phyloP scores from a whole-genome alignment of 257 asterid species.

The Solanum habrochaites region DNA sequence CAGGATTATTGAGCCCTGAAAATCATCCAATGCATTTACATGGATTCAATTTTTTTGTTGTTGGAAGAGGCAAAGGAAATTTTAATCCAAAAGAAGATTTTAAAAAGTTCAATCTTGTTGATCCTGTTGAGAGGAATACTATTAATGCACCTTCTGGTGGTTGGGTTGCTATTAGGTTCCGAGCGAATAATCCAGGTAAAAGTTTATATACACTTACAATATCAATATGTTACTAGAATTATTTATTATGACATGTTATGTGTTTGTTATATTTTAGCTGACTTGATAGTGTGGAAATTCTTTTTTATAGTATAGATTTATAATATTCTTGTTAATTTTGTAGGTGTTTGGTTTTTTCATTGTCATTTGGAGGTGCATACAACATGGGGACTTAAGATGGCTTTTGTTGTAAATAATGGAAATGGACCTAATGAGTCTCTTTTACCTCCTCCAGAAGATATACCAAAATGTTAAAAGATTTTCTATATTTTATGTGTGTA shows the following conservation, averaged over 20 bases:
- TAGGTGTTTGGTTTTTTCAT: slow-evolving; percentile 60
- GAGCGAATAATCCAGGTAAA: slow-evolving; percentile 54
- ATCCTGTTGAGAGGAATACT: slow-evolving; percentile 63
- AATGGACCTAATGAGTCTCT: slow-evolving; percentile 40
- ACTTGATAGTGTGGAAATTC: background rate
- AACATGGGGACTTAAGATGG: slow-evolving; percentile 68
- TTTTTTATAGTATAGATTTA: too few relatives aligned
- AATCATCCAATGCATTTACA: slow-evolving; percentile 53
- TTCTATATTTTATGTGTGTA: background rate
- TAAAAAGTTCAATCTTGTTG: slow-evolving; percentile 33
- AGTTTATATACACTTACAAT: background rate
- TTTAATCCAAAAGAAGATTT: slow-evolving; percentile 26
- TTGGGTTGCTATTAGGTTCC: slow-evolving; percentile 50
- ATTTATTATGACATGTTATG: too few relatives aligned
- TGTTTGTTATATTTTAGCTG: background rate
- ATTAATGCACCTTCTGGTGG: slow-evolving; percentile 47
- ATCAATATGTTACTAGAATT: background rate
- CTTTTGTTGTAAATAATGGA: slow-evolving; percentile 60
- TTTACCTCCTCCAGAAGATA: slow-evolving; percentile 45
- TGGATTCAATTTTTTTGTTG: slow-evolving; percentile 39
- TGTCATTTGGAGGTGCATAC: slow-evolving; percentile 60
- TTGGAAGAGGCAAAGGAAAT: slow-evolving; percentile 41
- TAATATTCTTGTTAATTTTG: background rate
- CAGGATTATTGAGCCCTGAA: slow-evolving; percentile 45
- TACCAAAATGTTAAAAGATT: slow-evolving; percentile 39